Evolutionary conservation across 1,139 yeast species (phyloP).

Genomic region (Suhomyces bribrorum): DNA sequence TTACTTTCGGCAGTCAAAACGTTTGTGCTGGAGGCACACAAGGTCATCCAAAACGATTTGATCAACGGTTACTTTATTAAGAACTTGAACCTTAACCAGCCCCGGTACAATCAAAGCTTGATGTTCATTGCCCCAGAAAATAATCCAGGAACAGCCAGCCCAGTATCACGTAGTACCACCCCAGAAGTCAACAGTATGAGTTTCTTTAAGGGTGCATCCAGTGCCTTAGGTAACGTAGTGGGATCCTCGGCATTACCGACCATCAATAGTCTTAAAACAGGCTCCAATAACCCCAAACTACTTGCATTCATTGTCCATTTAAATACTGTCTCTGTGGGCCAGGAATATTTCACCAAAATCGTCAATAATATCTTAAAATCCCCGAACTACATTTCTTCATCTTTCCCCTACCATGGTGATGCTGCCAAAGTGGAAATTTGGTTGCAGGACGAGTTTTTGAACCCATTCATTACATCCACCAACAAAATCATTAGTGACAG

Average conservation of each 20-base stretch:
- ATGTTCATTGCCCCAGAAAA: constrained; percentile 21
- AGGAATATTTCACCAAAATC: constrained; percentile 54
- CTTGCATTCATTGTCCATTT: constrained; percentile 54
- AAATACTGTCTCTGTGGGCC: constrained; percentile 62
- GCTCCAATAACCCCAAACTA: constrained; percentile 36
- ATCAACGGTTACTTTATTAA: constrained; percentile 45
- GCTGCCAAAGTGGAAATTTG: constrained; percentile 42
- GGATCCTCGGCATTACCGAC: constrained; percentile 28
- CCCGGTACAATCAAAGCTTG: constrained; percentile 49
- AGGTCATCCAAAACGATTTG: constrained; percentile 38
- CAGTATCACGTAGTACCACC: constrained; percentile 36
- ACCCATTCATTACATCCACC: constrained; percentile 42
- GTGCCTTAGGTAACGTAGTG: constrained; percentile 50
- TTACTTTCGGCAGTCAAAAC: constrained; percentile 54
- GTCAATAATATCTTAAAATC: constrained; percentile 35
- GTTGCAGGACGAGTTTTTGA: constrained; percentile 38
- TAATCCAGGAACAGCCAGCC: constrained; percentile 22
- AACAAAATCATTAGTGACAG: constrained; percentile 54
- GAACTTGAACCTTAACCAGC: constrained; percentile 57
- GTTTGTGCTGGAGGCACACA: constrained; percentile 40
- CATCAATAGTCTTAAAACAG: constrained; percentile 21
- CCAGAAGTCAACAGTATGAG: constrained; percentile 33
- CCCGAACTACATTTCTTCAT: constrained; percentile 6
- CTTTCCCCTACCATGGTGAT: constrained; percentile 60
- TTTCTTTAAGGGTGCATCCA: constrained; percentile 49